Conservation (phyloP, 1,139 yeast genomes). For the Taphrina flavorubra region DNA sequence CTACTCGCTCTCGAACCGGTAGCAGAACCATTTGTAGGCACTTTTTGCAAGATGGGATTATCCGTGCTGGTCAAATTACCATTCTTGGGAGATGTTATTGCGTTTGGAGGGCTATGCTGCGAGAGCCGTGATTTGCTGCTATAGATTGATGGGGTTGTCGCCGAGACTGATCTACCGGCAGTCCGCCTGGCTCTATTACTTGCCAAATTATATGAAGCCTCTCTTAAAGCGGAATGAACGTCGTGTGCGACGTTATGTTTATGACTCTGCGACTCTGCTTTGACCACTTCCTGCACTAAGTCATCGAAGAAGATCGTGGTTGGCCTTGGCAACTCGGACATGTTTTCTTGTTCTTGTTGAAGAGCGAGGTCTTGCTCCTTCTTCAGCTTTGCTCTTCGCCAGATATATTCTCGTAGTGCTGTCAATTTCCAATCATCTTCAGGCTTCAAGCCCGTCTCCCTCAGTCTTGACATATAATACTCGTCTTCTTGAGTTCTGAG, state of each 20-base stretch:
- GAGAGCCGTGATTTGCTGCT: background rate
- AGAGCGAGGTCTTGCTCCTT: background rate
- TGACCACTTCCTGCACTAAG: background rate
- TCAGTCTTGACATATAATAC: conserved; percentile 72
- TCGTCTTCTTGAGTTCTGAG: conserved; percentile 58
- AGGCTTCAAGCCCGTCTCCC: conserved; percentile 71
- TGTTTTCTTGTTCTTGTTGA: background rate
- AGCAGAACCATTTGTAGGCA: background rate
- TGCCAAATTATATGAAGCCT: conserved; percentile 13
- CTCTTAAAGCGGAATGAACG: conserved; percentile 21
- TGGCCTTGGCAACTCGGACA: background rate
- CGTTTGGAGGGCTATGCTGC: background rate
- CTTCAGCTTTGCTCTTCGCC: conserved; percentile 50
- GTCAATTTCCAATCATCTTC: conserved; percentile 84
- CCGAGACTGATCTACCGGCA: background rate
- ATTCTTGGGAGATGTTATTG: background rate
- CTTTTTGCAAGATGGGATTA: background rate
- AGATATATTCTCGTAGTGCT: conserved; percentile 69
- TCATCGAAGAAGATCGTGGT: conserved; percentile 34
- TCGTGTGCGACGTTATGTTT: conserved; percentile 21
- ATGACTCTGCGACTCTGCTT: background rate
- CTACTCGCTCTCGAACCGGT: conserved; percentile 27
- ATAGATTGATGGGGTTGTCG: background rate
- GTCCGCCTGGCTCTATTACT: background rate
- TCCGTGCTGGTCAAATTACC: no score